phyloP scores from a whole-genome alignment of 2,329 filamentous ascomycete species.

The Arthrocladium fulminans region DNA sequence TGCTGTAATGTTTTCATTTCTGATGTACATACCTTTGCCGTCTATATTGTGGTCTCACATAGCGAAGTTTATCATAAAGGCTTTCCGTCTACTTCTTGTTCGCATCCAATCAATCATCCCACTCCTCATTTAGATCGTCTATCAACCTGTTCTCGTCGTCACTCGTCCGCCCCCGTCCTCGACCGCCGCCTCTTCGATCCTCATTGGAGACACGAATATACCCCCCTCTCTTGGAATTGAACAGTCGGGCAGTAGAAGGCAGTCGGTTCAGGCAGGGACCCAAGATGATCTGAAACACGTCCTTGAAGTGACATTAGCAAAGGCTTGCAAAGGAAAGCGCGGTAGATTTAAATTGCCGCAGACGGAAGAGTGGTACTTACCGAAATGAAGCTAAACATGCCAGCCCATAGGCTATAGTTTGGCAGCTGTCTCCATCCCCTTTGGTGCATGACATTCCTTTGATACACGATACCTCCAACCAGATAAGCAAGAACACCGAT shows the following conservation, averaged over 20 bases:
- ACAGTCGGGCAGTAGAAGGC: constrained; percentile 26
- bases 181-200: constrained; percentile 17
- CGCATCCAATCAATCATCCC: constrained; percentile 52
- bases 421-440: constrained; percentile 91
- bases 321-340: no score
- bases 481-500: constrained; percentile 80
- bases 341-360: no score
- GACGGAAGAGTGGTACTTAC: constrained; percentile 47
- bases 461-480: constrained; percentile 88
- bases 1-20: no score
- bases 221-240: constrained; percentile 26
- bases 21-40: background rate
- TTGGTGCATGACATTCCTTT: constrained; percentile 87
- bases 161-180: constrained; percentile 36
- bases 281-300: constrained; percentile 40
- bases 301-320: constrained; percentile 23
- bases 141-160: constrained; percentile 92
- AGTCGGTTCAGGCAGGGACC: constrained; percentile 36
- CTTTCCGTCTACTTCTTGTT: no score
- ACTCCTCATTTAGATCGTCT: constrained; percentile 92
- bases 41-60: background rate
- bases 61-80: no score
- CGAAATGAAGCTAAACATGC: constrained; percentile 73
- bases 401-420: constrained; percentile 88
- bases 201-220: constrained; percentile 28